Conservation (phyloP, 106 monocot genomes). For the Dioscorea alata region DNA sequence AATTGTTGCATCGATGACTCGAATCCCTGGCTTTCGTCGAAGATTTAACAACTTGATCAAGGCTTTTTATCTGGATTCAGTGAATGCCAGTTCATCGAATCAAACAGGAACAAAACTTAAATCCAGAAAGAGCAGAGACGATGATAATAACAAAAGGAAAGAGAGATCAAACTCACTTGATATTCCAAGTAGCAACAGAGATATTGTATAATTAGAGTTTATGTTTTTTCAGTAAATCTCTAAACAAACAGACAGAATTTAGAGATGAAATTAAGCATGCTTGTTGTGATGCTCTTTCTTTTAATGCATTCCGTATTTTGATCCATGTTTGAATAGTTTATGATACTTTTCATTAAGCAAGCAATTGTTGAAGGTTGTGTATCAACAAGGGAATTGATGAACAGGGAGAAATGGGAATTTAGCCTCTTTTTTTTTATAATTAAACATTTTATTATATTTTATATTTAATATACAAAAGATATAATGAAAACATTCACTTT, state of each 20-base stretch:
- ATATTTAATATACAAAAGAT: no score
- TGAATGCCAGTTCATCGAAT: constrained; percentile 15
- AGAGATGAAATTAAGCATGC: not conserved
- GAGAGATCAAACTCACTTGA: not conserved
- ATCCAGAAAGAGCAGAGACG: not conserved
- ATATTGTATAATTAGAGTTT: not conserved
- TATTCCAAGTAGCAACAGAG: not conserved
- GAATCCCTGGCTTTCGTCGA: constrained; percentile 44
- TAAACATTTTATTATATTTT: no score
- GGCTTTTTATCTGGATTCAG: constrained; percentile 34
- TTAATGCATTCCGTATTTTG: no score
- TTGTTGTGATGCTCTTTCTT: not conserved
- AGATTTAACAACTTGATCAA: constrained; percentile 43
- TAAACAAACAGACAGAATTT: not conserved
- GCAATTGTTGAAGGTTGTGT: not conserved
- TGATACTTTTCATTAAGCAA: not conserved
- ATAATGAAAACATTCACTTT: no score
- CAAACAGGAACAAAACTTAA: not conserved
- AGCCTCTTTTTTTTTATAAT: no score
- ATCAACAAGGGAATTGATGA: no score
- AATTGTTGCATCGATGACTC: constrained; percentile 42
- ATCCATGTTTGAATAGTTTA: not conserved
- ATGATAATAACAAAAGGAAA: not conserved
- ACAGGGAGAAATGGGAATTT: no score
- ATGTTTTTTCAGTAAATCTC: not conserved